Evolutionary conservation across 768 basidiomycete genomes (phyloP).

Genomic region (Lactarius deliciosus): DNA sequence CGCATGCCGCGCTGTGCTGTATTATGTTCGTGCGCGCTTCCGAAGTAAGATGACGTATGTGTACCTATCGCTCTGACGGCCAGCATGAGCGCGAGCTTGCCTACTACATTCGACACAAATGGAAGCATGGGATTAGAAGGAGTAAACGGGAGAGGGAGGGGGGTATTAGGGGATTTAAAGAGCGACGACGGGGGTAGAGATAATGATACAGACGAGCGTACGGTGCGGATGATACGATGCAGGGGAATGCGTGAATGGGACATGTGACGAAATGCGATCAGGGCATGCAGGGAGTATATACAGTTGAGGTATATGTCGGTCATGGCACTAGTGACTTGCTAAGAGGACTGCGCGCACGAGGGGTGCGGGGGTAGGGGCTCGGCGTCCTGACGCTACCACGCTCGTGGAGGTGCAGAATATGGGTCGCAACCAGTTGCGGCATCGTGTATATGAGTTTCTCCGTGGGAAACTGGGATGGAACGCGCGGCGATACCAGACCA

Average conservation of each 20-base stretch:
- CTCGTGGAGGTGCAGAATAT: slow-evolving; percentile 27
- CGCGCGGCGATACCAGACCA: slow-evolving; percentile 24
- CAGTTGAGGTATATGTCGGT: slow-evolving; percentile 1
- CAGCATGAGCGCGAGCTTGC: slow-evolving; percentile 6
- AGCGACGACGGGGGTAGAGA: slow-evolving; percentile 19
- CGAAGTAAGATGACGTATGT: slow-evolving; percentile 11
- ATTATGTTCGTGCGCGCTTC: slow-evolving; percentile 10
- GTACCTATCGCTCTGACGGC: slow-evolving; percentile 6
- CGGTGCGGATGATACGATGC: slow-evolving; percentile 16
- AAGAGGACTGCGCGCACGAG: slow-evolving; percentile 17
- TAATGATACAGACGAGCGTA: slow-evolving; percentile 23
- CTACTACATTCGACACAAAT: slow-evolving; percentile 12
- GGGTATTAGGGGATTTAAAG: slow-evolving; percentile 12
- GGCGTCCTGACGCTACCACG: slow-evolving; percentile 24
- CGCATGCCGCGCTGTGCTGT: slow-evolving; percentile 9
- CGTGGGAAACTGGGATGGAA: slow-evolving; percentile 2
- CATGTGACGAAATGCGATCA: slow-evolving; percentile 12
- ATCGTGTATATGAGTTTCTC: slow-evolving; percentile 27
- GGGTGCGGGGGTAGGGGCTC: slow-evolving; percentile 1
- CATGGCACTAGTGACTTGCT: slow-evolving; percentile 12
- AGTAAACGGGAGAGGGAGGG: neutral
- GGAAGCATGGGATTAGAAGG: slow-evolving; percentile 10
- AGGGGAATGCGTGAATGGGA: slow-evolving; percentile 9
- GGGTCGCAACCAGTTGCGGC: slow-evolving; percentile 30
- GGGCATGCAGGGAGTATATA: slow-evolving; percentile 1